Percentiles rank a stretch among this genome's conserved stretches.
Conservation (phyloP, 805 yeast species). For the Candida schatavii region DNA sequence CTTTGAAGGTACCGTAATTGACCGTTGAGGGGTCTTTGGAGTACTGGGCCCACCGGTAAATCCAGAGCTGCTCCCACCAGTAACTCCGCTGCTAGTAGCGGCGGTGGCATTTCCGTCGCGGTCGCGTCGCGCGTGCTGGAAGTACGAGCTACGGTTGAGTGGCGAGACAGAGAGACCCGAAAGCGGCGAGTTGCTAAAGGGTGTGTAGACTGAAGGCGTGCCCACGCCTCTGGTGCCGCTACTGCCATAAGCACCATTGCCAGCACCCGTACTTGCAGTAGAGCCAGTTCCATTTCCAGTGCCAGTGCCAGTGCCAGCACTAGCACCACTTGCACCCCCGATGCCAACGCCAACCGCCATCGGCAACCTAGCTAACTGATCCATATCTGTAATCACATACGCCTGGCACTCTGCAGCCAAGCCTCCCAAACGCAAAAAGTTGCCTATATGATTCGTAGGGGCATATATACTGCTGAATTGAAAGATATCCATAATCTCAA, state of each 20-base stretch:
- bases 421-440: slow-evolving; percentile 57
- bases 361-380: slow-evolving; percentile 8
- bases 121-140: not conserved
- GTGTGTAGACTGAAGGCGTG: slow-evolving; percentile 1
- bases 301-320: not conserved
- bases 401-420: slow-evolving; percentile 84
- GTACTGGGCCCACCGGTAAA: slow-evolving; percentile 3
- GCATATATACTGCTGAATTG: slow-evolving; percentile 89
- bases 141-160: slow-evolving; percentile 5
- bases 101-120: not conserved
- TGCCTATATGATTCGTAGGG: slow-evolving; percentile 73
- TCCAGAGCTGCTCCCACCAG: not conserved
- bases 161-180: slow-evolving; percentile 11
- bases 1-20: slow-evolving; percentile 52
- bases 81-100: not conserved
- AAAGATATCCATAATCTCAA: slow-evolving; percentile 79
- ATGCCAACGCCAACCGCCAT: not conserved
- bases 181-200: slow-evolving; percentile 7
- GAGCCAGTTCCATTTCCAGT: not conserved
- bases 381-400: slow-evolving; percentile 55
- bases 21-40: slow-evolving; percentile 1
- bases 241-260: too few relatives aligned
- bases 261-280: not conserved
- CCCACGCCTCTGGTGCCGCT: not conserved
- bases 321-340: not conserved